Conservation (phyloP, 164 flowering plant species). For the Sextonia rubra region DNA sequence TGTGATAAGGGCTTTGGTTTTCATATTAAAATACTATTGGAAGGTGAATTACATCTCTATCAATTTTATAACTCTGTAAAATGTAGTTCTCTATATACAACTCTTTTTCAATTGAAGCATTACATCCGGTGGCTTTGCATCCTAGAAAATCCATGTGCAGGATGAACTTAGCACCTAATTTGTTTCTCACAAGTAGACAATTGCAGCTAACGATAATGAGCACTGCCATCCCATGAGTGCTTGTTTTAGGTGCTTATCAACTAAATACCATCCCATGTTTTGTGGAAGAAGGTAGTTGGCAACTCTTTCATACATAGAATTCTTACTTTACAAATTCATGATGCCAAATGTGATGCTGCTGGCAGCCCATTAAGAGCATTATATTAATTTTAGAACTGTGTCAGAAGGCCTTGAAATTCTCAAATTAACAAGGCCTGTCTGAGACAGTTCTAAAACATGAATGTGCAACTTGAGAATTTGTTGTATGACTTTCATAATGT, state of each 20-base stretch:
- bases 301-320: not conserved
- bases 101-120: not conserved
- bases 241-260: not conserved
- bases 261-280: not conserved
- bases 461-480: not conserved
- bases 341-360: too few relatives aligned
- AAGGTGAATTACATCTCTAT: conserved; percentile 41
- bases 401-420: too few relatives aligned
- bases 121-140: not conserved
- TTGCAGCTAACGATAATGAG: not conserved
- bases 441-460: not conserved
- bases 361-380: too few relatives aligned
- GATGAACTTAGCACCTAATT: not conserved
- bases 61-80: too few relatives aligned
- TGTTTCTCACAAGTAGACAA: not conserved
- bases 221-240: not conserved
- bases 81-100: not conserved
- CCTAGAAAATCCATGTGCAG: not conserved
- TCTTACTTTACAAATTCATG: too few relatives aligned
- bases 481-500: not conserved
- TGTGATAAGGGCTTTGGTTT: conserved; percentile 85
- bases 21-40: conserved; percentile 90
- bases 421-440: too few relatives aligned
- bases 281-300: not conserved
- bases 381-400: too few relatives aligned